A percentile compares a stretch with the other conserved stretches of the same genome.
These are phyloP conservation scores for Sarocladium strictum DNA, from an alignment of 2,329 filamentous ascomycete species.

Conservation along the genomic window DNA sequence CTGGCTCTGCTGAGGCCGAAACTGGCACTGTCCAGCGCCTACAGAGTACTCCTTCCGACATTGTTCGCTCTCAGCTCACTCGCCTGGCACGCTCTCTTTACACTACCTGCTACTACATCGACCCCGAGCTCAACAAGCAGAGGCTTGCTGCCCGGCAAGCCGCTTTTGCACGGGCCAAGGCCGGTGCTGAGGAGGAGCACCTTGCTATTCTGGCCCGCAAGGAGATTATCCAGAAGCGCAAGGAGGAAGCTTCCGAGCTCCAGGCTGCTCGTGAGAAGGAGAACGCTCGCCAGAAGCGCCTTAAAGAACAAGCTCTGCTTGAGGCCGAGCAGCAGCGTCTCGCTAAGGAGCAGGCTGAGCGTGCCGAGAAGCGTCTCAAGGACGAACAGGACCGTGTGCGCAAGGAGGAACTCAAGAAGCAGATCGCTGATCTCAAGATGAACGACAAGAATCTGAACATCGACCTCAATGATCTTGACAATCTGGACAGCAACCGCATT, in stretches of 20 bases:
- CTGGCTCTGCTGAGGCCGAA: constrained; percentile 84
- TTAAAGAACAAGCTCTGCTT: constrained; percentile 80
- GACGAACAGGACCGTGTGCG: constrained; percentile 85
- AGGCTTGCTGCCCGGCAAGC: constrained; percentile 73
- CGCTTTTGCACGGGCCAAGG: constrained; percentile 75
- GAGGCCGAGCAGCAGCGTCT: constrained; percentile 87
- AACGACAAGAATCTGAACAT: constrained; percentile 71
- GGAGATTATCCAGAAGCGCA: constrained; percentile 91
- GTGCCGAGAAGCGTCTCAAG: constrained; percentile 78
- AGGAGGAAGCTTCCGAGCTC: constrained; percentile 87
- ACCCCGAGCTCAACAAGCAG: constrained; percentile 79
- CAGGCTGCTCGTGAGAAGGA: constrained; percentile 87
- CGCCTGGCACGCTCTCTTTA: constrained; percentile 87
- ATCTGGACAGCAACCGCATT: constrained; percentile 82
- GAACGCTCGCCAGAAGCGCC: constrained; percentile 79
- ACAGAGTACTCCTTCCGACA: constrained; percentile 96
- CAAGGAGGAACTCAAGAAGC: constrained; percentile 89
- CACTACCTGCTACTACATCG: constrained; percentile 92
- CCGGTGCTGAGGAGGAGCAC: constrained; percentile 89
- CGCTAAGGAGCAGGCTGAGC: constrained; percentile 86
- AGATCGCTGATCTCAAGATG: constrained; percentile 85
- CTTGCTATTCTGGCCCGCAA: constrained; percentile 78
- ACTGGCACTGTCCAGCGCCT: constrained; percentile 83
- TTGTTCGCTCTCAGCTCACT: constrained; percentile 89
- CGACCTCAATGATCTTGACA: constrained; percentile 74